Conservation (phyloP, 78 protist species). For the Speleostelium caveatum region DNA sequence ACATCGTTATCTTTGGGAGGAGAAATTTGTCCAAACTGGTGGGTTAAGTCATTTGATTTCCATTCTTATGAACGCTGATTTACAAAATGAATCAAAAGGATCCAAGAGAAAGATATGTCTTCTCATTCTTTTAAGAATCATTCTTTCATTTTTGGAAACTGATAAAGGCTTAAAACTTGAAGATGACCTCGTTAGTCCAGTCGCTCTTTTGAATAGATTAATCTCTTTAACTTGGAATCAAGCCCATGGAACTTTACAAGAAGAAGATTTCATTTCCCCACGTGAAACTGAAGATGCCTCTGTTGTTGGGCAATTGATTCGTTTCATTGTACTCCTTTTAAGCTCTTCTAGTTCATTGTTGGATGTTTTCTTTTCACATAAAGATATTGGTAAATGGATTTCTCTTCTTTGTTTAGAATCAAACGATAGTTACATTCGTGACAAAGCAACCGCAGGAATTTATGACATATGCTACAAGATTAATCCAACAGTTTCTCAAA, state of each 20-base stretch:
- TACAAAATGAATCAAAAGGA: slow-evolving; percentile 52
- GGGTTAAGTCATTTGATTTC: slow-evolving; percentile 37
- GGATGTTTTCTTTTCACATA: background rate
- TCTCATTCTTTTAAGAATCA: slow-evolving; percentile 32
- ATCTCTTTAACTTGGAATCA: slow-evolving; percentile 56
- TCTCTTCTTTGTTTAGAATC: slow-evolving; percentile 4
- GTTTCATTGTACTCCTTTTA: slow-evolving; percentile 4
- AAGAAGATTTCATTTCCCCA: slow-evolving; percentile 30
- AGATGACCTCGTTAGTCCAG: background rate
- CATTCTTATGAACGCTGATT: slow-evolving; percentile 26
- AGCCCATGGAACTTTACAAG: slow-evolving; percentile 1
- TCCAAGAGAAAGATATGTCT: slow-evolving; percentile 67
- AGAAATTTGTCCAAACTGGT: slow-evolving; percentile 21
- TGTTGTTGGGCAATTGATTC: slow-evolving; percentile 4
- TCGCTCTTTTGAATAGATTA: slow-evolving; percentile 14
- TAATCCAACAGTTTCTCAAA: background rate
- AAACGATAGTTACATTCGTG: slow-evolving; percentile 37
- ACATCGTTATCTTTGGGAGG: slow-evolving; percentile 41
- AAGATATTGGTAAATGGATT: slow-evolving; percentile 37
- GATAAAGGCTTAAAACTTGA: too few species aligned
- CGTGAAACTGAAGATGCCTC: slow-evolving; percentile 60
- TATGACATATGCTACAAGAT: background rate
- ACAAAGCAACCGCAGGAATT: slow-evolving; percentile 12
- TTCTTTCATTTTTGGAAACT: slow-evolving; percentile 9
- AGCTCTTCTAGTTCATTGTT: background rate